Evolutionary conservation across 345 rosid species (phyloP), one percentile per base, ranked within the genome.

Genomic region (Cochlearia excelsa): DNA sequence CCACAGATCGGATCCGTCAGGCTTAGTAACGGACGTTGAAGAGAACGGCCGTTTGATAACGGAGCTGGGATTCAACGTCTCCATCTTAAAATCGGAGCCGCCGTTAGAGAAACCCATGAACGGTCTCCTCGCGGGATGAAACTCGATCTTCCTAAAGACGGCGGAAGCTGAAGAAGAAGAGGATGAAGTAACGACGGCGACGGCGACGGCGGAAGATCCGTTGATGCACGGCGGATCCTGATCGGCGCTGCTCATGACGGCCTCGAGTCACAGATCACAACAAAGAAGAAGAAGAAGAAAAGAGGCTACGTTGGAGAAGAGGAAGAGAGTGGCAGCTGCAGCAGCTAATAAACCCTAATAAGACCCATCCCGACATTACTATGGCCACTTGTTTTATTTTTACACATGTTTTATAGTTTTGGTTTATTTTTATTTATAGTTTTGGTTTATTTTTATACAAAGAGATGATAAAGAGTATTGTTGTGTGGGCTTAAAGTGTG

Each of bases 91-190:
- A 83, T 81, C 84, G 4, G 80, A 79, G 31, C 30, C 3, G 1
- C 68, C 50, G 35, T 48, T 74, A 2, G 55, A 68, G 51, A 81
- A 70, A 7, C 82, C 94, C 4, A 37, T 54, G 38, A 70, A 82
- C 16, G 73, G 77, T 54, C 80, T 88, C 33, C 84, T 81, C 2
- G 90, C 91, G 2, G 74, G 96, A 4, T 77, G 85, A 60, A 91
- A 85, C 73, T 77, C 80, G 53, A 88, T 80, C 77, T 54, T 81
- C 26, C 84, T 74, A 35, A 66, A 43, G 3, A 65, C 49, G 46
- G 69, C 62, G 2, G 74, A 46, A 39, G 78, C 44, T n/a, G 71
- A 52, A 8, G 74, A 49, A 26, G 78, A 49, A 61, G 76, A 54
- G 34, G 23, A 16, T 16, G 23, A 16, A 16, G 23, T 16, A 16